A percentile compares a stretch with the other conserved stretches of the same genome.
Conservation (phyloP, 1,284 basidiomycete species). For the Marasmius oreades region DNA sequence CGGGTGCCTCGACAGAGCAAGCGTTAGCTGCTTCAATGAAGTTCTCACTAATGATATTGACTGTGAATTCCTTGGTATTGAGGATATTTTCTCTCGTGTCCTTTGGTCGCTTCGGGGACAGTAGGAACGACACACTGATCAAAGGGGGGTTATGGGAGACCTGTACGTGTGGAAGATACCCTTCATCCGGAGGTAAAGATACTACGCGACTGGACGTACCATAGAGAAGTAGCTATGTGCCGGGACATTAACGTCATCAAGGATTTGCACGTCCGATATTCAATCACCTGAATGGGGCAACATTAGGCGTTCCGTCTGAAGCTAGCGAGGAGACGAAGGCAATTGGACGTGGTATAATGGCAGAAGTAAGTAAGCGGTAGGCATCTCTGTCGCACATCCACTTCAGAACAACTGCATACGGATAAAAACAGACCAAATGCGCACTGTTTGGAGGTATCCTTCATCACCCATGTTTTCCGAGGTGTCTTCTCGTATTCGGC, state of each 20-base stretch:
- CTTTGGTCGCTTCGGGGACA: constrained; percentile 44
- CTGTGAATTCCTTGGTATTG: constrained; percentile 66
- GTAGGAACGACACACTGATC: constrained; percentile 56
- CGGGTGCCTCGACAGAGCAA: constrained; percentile 64
- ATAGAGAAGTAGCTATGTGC: constrained; percentile 55
- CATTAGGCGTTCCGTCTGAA: constrained; percentile 53
- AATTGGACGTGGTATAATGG: constrained; percentile 69
- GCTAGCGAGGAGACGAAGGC: constrained; percentile 70
- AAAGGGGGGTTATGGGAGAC: constrained; percentile 64
- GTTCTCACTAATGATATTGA: constrained; percentile 74
- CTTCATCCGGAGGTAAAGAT: not conserved
- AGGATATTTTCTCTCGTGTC: constrained; percentile 71
- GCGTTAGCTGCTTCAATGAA: constrained; percentile 74
- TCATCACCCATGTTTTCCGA: constrained; percentile 46
- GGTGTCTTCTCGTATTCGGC: constrained; percentile 29
- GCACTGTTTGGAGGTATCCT: constrained; percentile 29
- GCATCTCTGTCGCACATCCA: constrained; percentile 32
- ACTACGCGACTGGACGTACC: constrained; percentile 25
- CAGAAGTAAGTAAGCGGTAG: constrained; percentile 62
- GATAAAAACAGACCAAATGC: not conserved
- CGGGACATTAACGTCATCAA: constrained; percentile 8
- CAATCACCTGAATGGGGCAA: constrained; percentile 61
- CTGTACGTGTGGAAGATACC: constrained; percentile 25
- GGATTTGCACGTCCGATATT: constrained; percentile 3
- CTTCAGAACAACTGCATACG: not conserved